Evolutionary conservation across 768 basidiomycete species (phyloP), one percentile per base, ranked within the genome.

Genomic region (Boletus bicolor): DNA sequence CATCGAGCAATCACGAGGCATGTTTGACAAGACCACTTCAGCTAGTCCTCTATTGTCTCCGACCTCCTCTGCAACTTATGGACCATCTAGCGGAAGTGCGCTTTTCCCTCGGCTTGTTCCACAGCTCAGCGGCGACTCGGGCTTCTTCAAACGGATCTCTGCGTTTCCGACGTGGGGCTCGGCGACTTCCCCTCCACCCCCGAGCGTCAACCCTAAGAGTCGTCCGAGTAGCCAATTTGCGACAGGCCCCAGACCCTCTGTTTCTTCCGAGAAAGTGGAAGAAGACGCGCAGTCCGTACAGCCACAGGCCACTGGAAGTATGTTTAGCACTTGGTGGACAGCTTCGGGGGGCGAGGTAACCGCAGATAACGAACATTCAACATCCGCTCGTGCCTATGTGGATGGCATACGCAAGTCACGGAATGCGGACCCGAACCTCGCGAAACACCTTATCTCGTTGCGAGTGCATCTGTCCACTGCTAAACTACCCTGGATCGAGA

Each of bases 381-480:
- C 79, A 62, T 75, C 83, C 1, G 80, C 84, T 7, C 80, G 75
- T 60, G 82, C 79, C 74, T 90, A 88, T 71, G 82, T 86, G 38
- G 79, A 84, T 46, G 76, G 78, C 11, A 75, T 93, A 51, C 80
- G 79, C 49, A 77, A 71, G 15, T 76, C 76, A 48, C 89, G 79
- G 62, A 61, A 76, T 5, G 72, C 76, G 9, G 84, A 87, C 61
- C 72, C 79, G 38, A 84, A 82, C 64, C 77, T 93, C 28, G 77
- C 82, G 49, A 93, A 90, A 65, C 84, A 90, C 63, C 75, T 97
- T 2, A 87, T 93, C 42, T 84, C 87, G 1, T 76, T 98, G 17
- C 84, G 93, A 3, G 89, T 94, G 0, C 89, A 92, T 64, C 75
- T 97, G 1, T 91, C 93, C 3, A 94, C 93, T 0, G 90, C 88